A percentile compares a stretch with the other conserved stretches of the same genome.
These are phyloP conservation scores for Forsythia suspensa DNA, from an alignment of 257 asterid genomes.

Conservation along the genomic window DNA sequence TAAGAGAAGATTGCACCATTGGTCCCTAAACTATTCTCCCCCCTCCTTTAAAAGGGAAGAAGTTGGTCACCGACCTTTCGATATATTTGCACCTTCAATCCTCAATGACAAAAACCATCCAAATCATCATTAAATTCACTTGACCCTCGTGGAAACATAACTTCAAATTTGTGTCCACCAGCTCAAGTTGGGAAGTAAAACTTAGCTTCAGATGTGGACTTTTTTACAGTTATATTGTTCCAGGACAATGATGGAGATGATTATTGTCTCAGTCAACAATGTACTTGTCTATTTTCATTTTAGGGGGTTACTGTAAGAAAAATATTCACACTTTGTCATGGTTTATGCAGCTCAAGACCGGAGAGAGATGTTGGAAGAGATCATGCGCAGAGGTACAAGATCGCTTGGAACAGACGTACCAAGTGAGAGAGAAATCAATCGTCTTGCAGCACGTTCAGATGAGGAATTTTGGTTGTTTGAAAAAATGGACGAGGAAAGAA, in stretches of 20 bases:
- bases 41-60: background rate
- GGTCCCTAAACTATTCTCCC: background rate
- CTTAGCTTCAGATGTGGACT: background rate
- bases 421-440: slow-evolving; percentile 94
- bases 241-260: background rate
- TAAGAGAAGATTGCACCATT: background rate
- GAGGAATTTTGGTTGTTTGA: slow-evolving; percentile 95
- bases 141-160: background rate
- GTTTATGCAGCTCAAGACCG: slow-evolving; percentile 86
- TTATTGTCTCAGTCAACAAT: background rate
- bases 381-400: slow-evolving; percentile 91
- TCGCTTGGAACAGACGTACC: slow-evolving; percentile 95
- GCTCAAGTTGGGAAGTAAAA: background rate
- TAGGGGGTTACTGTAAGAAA: slow-evolving; percentile 1
- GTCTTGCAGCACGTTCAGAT: slow-evolving; percentile 92
- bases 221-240: background rate
- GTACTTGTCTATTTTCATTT: background rate
- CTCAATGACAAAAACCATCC: background rate
- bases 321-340: slow-evolving; percentile 13
- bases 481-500: slow-evolving; percentile 96
- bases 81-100: background rate
- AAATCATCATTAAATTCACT: background rate
- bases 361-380: slow-evolving; percentile 87
- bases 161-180: background rate
- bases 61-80: background rate